Conservation (phyloP, 2,329 filamentous ascomycete genomes). For the Falciphora oryzae region DNA sequence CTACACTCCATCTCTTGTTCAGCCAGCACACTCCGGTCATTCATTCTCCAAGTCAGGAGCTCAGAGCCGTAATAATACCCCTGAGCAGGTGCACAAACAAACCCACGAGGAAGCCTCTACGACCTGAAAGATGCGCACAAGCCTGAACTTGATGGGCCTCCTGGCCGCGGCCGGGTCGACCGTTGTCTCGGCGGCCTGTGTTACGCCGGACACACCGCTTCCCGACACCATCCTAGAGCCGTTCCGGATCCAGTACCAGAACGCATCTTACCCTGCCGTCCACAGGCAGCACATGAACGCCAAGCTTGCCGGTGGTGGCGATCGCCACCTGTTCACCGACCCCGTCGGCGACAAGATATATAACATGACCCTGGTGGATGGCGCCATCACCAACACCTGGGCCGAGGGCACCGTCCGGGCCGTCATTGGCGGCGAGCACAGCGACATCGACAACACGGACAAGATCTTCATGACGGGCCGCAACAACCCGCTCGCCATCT, state of each 20-base stretch:
- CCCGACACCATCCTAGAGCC: constrained; percentile 27
- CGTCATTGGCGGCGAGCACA: constrained; percentile 21
- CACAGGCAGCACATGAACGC: constrained; percentile 33
- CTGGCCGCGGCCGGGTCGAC: constrained; percentile 15
- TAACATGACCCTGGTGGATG: constrained; percentile 23
- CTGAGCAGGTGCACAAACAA: not conserved
- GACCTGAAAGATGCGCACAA: not conserved
- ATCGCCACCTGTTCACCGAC: constrained; percentile 34
- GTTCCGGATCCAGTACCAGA: constrained; percentile 34
- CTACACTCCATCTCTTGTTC: not conserved
- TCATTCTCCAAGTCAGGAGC: not conserved
- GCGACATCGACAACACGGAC: constrained; percentile 21
- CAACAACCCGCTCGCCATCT: constrained; percentile 24
- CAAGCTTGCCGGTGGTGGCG: constrained; percentile 29
- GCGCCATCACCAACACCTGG: constrained; percentile 17
- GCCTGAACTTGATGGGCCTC: constrained; percentile 12
- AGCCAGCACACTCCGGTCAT: not conserved
- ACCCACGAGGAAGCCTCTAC: not conserved
- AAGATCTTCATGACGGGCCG: constrained; percentile 24
- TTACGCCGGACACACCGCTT: constrained; percentile 22
- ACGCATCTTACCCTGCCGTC: constrained; percentile 27
- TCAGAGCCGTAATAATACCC: not conserved
- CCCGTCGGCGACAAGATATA: constrained; percentile 23
- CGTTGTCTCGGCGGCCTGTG: constrained; percentile 24
- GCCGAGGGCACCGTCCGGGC: constrained; percentile 14